A percentile compares a stretch with the other conserved stretches of the same genome.
phyloP scores from a whole-genome alignment of 2,329 filamentous ascomycete species.

The Cladobotryum protrusum region DNA sequence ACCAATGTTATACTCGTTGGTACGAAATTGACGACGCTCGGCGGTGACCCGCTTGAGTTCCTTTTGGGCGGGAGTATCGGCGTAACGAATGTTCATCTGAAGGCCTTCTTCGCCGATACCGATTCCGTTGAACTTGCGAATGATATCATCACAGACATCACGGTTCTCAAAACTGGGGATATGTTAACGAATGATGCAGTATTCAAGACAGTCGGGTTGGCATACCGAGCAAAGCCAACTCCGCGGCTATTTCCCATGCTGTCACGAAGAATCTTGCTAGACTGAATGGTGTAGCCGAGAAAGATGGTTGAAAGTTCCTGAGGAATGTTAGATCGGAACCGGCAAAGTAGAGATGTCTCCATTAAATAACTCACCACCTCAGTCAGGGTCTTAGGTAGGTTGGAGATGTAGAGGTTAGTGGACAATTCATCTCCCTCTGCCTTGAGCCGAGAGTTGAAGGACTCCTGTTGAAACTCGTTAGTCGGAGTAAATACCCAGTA shows the following conservation, averaged over 20 bases:
- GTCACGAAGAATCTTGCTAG: slow-evolving; percentile 91
- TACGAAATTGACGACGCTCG: slow-evolving; percentile 89
- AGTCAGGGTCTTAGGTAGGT: slow-evolving; percentile 84
- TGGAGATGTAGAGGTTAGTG: slow-evolving; percentile 97
- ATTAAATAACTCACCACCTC: slow-evolving; percentile 62
- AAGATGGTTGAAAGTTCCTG: slow-evolving; percentile 75
- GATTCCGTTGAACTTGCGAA: slow-evolving; percentile 78
- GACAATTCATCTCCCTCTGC: slow-evolving; percentile 84
- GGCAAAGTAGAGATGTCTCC: not conserved
- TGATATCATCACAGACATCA: slow-evolving; percentile 83
- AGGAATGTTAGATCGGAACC: not conserved
- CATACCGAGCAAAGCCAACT: slow-evolving; percentile 92
- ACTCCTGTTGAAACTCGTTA: slow-evolving; percentile 57
- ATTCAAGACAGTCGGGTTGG: slow-evolving; percentile 2
- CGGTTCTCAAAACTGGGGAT: slow-evolving; percentile 63
- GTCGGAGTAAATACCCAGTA: not conserved
- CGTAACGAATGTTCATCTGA: slow-evolving; percentile 89
- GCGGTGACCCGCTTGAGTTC: slow-evolving; percentile 93
- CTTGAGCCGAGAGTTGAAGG: slow-evolving; percentile 96
- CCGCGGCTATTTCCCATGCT: slow-evolving; percentile 88
- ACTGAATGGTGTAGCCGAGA: slow-evolving; percentile 75
- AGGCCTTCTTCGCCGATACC: slow-evolving; percentile 70
- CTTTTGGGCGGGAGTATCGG: slow-evolving; percentile 95
- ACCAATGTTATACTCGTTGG: slow-evolving; percentile 84
- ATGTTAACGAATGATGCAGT: too few relatives aligned